These are phyloP conservation scores for Pyrenochaeta sp. DNA, from an alignment of 2,329 filamentous ascomycete genomes.

Conservation along the genomic window DNA sequence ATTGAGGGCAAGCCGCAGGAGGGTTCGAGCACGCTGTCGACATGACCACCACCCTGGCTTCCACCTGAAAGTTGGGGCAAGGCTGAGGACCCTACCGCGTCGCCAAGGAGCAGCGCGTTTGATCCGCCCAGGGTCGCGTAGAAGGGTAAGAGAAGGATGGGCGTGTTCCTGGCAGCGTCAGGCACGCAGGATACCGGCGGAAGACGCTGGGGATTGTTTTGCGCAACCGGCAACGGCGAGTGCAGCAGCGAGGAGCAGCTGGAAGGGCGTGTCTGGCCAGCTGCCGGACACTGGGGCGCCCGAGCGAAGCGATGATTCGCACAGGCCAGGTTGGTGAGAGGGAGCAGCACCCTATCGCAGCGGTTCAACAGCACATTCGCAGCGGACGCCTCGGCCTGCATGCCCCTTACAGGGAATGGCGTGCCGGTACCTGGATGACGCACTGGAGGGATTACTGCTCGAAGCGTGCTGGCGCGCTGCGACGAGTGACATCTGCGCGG, in stretches of 20 bases:
- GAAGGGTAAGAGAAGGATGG: neutral
- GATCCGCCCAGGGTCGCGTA: conserved; percentile 30
- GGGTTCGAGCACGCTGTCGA: conserved; percentile 39
- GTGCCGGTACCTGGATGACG: conserved; percentile 45
- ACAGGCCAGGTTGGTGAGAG: conserved; percentile 20
- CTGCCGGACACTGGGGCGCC: conserved; percentile 12
- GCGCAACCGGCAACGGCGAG: too few species aligned
- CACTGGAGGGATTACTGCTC: conserved; percentile 21
- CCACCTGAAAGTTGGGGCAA: conserved; percentile 47
- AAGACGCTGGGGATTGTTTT: too few species aligned
- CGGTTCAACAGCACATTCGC: conserved; percentile 26
- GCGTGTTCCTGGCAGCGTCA: neutral
- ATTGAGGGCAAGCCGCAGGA: conserved; percentile 32
- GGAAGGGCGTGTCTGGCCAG: conserved; percentile 3
- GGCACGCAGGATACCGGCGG: conserved; percentile 3
- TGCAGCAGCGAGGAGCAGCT: neutral
- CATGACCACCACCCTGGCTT: conserved; percentile 33
- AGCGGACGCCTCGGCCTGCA: conserved; percentile 18
- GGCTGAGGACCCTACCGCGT: conserved; percentile 38
- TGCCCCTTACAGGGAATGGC: conserved; percentile 39
- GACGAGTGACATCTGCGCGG: conserved; percentile 21
- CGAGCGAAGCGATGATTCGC: conserved; percentile 22
- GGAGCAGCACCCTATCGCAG: conserved; percentile 28
- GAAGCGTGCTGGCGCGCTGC: conserved; percentile 21
- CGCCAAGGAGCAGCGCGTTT: conserved; percentile 43